Conservation (phyloP, 805 yeast species). For the Candida xiaguanensis region DNA sequence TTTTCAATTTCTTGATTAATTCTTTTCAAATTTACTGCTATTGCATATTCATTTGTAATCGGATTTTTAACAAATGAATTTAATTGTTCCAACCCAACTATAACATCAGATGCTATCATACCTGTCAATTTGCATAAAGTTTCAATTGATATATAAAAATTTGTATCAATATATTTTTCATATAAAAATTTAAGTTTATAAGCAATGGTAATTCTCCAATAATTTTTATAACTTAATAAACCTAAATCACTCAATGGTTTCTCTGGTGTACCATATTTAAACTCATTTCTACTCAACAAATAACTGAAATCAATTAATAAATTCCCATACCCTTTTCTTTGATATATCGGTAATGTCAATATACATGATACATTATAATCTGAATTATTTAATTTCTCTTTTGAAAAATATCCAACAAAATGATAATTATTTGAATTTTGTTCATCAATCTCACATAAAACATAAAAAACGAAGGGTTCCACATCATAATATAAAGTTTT, state of each 20-base stretch:
- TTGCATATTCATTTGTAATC: slow-evolving; percentile 44
- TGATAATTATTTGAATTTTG: slow-evolving; percentile 47
- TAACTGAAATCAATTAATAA: slow-evolving; percentile 88
- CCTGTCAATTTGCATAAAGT: slow-evolving; percentile 71
- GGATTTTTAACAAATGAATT: slow-evolving; percentile 53
- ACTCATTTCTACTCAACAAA: slow-evolving; percentile 68
- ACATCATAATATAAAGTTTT: slow-evolving; percentile 93
- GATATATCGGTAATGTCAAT: slow-evolving; percentile 81
- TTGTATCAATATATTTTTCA: slow-evolving; percentile 13
- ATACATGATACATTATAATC: slow-evolving; percentile 88
- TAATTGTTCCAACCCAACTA: slow-evolving; percentile 80
- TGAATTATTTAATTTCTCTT: slow-evolving; percentile 73
- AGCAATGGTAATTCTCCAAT: slow-evolving; percentile 74
- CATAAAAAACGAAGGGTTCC: slow-evolving; percentile 89
- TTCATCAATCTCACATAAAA: slow-evolving; percentile 66
- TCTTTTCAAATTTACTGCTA: slow-evolving; percentile 45
- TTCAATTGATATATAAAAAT: slow-evolving; percentile 45
- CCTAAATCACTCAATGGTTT: slow-evolving; percentile 91
- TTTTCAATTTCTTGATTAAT: slow-evolving; percentile 41
- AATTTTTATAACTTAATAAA: slow-evolving; percentile 75
- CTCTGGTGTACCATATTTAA: slow-evolving; percentile 87
- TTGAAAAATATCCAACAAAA: slow-evolving; percentile 92
- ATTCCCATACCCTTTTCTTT: slow-evolving; percentile 85
- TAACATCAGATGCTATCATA: slow-evolving; percentile 80
- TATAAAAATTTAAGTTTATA: slow-evolving; percentile 34